phyloP scores from a whole-genome alignment of 164 flowering plant species.

The Macadamia tetraphylla region DNA sequence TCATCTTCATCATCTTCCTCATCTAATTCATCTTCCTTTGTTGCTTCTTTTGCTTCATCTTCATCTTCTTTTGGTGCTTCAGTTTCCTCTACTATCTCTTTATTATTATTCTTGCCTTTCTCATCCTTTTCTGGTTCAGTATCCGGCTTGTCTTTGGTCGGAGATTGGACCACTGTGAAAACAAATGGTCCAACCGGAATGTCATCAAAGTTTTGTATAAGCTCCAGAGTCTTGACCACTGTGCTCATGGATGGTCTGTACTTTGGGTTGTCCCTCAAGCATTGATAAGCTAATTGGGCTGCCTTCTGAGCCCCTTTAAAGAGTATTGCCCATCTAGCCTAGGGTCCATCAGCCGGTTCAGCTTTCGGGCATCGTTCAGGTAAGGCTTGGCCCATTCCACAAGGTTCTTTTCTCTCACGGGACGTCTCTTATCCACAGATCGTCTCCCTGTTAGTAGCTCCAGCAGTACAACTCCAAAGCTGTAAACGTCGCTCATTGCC shows the following conservation, averaged over 20 bases:
- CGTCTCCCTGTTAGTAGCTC: constrained; percentile 62
- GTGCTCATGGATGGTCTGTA: constrained; percentile 45
- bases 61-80: not conserved
- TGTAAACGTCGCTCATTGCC: constrained; percentile 72
- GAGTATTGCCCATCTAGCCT: constrained; percentile 63
- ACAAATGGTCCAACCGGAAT: constrained; percentile 41
- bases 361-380: constrained; percentile 41
- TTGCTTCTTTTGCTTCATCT: not conserved
- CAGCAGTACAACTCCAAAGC: constrained; percentile 65
- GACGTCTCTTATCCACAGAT: constrained; percentile 57
- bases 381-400: constrained; percentile 60
- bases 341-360: constrained; percentile 51
- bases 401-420: constrained; percentile 21
- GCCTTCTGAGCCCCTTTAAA: constrained; percentile 49
- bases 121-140: too few relatives aligned
- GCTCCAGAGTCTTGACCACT: constrained; percentile 47
- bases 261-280: constrained; percentile 59
- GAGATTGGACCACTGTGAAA: constrained; percentile 23
- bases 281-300: constrained; percentile 57
- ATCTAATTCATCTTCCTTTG: not conserved
- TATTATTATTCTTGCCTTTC: not conserved
- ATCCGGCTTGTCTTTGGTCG: constrained; percentile 15
- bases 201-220: constrained; percentile 38
- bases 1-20: not conserved
- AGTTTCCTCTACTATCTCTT: not conserved